These are phyloP conservation scores for Murraya koenigii DNA, from an alignment of 345 rosid species.

Conservation along the genomic window DNA sequence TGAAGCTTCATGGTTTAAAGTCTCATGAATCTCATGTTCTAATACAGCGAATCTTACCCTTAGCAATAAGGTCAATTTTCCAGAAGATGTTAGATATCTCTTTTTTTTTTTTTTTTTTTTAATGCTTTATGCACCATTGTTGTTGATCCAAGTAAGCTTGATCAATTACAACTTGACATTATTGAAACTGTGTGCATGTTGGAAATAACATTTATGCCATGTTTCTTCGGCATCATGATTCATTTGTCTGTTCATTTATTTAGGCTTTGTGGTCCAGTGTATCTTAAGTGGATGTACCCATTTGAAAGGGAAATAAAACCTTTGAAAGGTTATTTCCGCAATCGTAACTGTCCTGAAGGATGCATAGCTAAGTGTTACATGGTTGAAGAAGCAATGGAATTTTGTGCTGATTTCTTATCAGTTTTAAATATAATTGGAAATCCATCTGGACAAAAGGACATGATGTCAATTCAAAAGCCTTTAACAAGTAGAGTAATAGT, in stretches of 20 bases:
- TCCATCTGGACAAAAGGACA: no score
- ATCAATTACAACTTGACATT: neutral
- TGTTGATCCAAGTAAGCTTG: neutral
- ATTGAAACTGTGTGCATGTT: neutral
- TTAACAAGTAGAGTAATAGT: no score
- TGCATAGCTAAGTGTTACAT: slow-evolving; percentile 1
- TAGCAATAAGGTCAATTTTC: neutral
- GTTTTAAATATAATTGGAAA: no score
- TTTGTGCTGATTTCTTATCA: neutral
- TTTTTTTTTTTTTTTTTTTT: no score
- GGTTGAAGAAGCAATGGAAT: neutral
- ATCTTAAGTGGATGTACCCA: neutral
- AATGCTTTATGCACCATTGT: neutral
- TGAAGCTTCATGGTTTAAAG: neutral
- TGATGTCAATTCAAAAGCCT: no score
- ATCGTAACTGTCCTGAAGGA: neutral
- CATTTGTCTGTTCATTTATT: neutral
- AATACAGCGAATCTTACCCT: neutral
- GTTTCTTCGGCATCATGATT: neutral
- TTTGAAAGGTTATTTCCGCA: neutral
- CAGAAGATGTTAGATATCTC: neutral
- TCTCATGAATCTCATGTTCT: neutral
- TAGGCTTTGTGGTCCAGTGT: neutral
- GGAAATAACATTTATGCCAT: neutral
- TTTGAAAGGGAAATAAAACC: slow-evolving; percentile 1